phyloP scores from a whole-genome alignment of 768 basidiomycete species.

The Leccinellum albellum region DNA sequence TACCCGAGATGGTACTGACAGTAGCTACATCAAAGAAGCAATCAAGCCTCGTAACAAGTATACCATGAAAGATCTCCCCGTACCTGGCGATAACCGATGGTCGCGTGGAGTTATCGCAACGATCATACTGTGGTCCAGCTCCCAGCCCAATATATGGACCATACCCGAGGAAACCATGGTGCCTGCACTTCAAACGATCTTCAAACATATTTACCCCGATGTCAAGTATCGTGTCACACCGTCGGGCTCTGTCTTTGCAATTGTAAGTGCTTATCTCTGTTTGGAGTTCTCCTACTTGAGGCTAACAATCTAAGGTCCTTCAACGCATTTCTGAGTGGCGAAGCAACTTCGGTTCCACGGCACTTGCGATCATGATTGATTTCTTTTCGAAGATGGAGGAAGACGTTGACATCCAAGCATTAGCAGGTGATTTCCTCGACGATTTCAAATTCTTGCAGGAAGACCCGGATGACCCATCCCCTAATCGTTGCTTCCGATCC shows the following conservation, averaged over 20 bases:
- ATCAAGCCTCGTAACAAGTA: not conserved
- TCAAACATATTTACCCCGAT: not conserved
- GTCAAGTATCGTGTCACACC: not conserved
- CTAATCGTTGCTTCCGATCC: not conserved
- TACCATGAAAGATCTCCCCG: not conserved
- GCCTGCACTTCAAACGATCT: not conserved
- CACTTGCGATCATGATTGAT: not conserved
- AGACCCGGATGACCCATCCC: not conserved
- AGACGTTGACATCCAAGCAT: not conserved
- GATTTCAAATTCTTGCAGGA: not conserved
- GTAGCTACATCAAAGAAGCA: not conserved
- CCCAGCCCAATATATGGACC: not conserved
- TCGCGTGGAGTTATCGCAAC: not conserved
- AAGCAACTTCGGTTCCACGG: not conserved
- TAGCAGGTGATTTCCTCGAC: not conserved
- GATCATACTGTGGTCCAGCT: not conserved
- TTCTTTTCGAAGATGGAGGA: not conserved
- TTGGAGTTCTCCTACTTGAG: not conserved
- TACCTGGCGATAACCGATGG: not conserved
- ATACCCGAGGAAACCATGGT: not conserved
- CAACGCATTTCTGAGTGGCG: not conserved
- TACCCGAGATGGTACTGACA: not conserved
- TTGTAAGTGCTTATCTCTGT: not conserved
- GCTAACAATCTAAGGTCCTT: not conserved
- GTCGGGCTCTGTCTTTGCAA: not conserved